Evolutionary conservation across 169 alveolate species (phyloP).

Genomic region (Eimeria maxima): DNA sequence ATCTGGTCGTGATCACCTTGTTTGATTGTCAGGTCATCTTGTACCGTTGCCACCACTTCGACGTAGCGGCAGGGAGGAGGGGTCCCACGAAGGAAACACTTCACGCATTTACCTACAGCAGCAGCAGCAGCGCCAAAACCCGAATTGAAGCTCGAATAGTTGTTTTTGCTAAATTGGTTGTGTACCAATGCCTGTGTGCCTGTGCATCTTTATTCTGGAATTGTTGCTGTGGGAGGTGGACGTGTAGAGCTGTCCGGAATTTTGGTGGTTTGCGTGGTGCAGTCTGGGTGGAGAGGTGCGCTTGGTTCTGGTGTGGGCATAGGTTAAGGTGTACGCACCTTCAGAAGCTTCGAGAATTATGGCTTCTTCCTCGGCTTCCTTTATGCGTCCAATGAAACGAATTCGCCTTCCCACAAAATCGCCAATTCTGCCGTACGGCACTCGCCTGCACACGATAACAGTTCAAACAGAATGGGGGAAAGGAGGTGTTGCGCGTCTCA

Average conservation of each 20-base stretch:
- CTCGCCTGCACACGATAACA: slow-evolving; percentile 43
- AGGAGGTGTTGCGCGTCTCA: neutral
- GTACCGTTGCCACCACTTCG: slow-evolving; percentile 71
- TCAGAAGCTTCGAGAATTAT: slow-evolving; percentile 57
- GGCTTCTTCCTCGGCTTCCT: slow-evolving; percentile 68
- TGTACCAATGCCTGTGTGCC: too few relatives aligned
- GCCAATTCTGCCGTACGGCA: slow-evolving; percentile 63
- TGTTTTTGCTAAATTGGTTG: neutral
- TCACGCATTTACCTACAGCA: slow-evolving; percentile 60
- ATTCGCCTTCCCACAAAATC: slow-evolving; percentile 50
- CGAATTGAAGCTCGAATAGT: neutral
- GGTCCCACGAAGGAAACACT: slow-evolving; percentile 34
- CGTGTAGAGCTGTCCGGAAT: neutral
- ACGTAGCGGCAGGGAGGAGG: slow-evolving; percentile 71
- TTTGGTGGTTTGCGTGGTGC: neutral
- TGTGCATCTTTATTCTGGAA: too few relatives aligned
- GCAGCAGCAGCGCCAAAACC: neutral
- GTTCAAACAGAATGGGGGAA: neutral
- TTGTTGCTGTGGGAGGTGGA: too few relatives aligned
- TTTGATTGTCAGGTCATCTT: slow-evolving; percentile 57
- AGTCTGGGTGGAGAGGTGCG: neutral
- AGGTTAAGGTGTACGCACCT: neutral
- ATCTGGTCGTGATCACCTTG: slow-evolving; percentile 54
- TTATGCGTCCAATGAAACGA: slow-evolving; percentile 58
- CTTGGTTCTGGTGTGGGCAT: neutral